Evolutionary conservation across 148 eudicot genomes (phyloP), one percentile per base, ranked within the genome.

Genomic region (Amaranthus hypochondriacus): DNA sequence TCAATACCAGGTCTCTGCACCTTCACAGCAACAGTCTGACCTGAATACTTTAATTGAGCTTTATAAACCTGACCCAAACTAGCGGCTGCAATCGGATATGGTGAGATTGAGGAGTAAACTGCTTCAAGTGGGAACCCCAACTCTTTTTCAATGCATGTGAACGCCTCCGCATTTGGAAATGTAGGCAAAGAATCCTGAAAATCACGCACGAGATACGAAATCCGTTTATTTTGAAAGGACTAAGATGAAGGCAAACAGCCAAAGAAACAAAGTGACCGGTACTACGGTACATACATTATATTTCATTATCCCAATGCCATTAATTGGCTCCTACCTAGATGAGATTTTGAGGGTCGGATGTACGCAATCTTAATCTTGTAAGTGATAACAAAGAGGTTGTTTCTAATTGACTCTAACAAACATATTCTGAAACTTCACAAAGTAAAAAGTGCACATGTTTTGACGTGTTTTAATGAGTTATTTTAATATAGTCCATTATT

Each of bases 1-100:
- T 95, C 99, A 78, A 95, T 95, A 62, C 94, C 97, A 81, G 99
- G 99, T 77, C 99, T 77, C 80, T 95, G 99, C 80, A 95, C 99
- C 86, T 95, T 95, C 83, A 95, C 99, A 70, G 99, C 99, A 80
- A 95, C 99, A 75, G 80, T 81, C 77, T 90, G 89, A 62, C 97
- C 92, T 69, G 99, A 92, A 76, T 83, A 84, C 85, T 84, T 95
- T 77, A 95, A 78, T 80, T 83, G 87, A 59, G 97, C 99, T 86
- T 95, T 95, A 82, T 95, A 95, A 75, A 95, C 99, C 85, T 95
- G 99, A 54, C 99, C 99, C 75, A 95, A 82, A 87, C 99, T 95
- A 75, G 99, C 99, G 69, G 99, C 99, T 67, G 99, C 99, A 81
- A 95, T 87, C 46, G 99, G 97, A 75, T 83, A 77, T 73, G 92